Evolutionary conservation across 768 basidiomycete species (phyloP).

Genomic region (Paxillus rubicundulus): DNA sequence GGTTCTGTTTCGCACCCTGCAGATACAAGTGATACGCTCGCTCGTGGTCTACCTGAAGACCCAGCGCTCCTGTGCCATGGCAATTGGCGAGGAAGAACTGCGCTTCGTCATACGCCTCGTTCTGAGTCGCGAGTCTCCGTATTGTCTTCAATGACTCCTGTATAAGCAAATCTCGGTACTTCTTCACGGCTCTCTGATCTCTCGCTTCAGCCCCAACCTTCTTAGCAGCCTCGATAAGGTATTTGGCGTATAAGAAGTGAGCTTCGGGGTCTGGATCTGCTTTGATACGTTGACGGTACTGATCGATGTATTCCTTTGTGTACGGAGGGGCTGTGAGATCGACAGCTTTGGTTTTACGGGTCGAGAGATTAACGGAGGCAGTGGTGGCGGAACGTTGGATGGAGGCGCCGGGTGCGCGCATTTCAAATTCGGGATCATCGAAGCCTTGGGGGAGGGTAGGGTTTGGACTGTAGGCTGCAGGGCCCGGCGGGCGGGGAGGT

Average conservation of each 20-base stretch:
- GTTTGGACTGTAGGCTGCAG: constrained; percentile 17
- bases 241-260: constrained; percentile 97
- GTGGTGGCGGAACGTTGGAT: constrained; percentile 59
- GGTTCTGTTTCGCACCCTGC: constrained; percentile 96
- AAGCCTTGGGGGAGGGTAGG: constrained; percentile 30
- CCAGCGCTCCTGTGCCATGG: constrained; percentile 91
- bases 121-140: constrained; percentile 88
- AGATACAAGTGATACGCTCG: constrained; percentile 96
- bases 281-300: constrained; percentile 96
- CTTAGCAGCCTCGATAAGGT: constrained; percentile 96
- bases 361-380: constrained; percentile 53
- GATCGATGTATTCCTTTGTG: constrained; percentile 95
- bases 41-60: constrained; percentile 96
- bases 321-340: constrained; percentile 83
- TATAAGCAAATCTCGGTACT: constrained; percentile 86
- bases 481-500: constrained; percentile 12
- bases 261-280: constrained; percentile 97
- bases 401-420: constrained; percentile 41
- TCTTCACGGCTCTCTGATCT: constrained; percentile 82
- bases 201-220: constrained; percentile 73
- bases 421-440: constrained; percentile 52
- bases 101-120: constrained; percentile 90
- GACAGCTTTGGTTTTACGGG: constrained; percentile 74
- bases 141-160: constrained; percentile 89
- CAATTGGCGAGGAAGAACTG: constrained; percentile 99